A percentile compares a stretch with the other conserved stretches of the same genome.
Evolutionary conservation across 805 yeast genomes (phyloP).

Genomic region (Yarrowia sp.): DNA sequence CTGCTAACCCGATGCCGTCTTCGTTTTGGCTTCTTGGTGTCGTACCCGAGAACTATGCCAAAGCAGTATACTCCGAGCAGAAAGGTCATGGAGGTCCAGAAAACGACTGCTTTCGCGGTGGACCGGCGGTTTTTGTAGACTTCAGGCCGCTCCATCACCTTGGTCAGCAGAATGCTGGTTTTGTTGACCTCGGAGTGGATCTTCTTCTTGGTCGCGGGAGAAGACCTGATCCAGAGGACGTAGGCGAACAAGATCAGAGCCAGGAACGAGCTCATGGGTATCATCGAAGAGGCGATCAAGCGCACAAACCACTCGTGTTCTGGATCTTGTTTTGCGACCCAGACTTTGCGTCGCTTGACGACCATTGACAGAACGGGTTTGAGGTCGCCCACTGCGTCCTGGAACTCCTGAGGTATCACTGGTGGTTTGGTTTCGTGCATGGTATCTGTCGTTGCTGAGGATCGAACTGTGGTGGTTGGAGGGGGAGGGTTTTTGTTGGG

Average conservation of each 20-base stretch:
- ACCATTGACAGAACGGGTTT: not conserved
- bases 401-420: not conserved
- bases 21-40: not conserved
- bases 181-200: conserved; percentile 1
- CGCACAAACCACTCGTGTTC: not conserved
- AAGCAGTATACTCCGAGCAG: not conserved
- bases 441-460: not conserved
- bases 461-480: not conserved
- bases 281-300: not conserved
- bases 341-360: not conserved
- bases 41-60: not conserved
- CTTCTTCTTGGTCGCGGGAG: not conserved
- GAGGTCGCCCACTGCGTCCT: not conserved
- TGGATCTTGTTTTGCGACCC: not conserved
- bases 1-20: not conserved
- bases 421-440: too few relatives aligned
- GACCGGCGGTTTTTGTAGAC: not conserved
- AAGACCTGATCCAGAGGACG: not conserved
- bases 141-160: conserved; percentile 4
- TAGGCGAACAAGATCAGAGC: not conserved
- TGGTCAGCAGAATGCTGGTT: not conserved
- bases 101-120: not conserved
- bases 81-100: conserved; percentile 4
- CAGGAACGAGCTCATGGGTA: not conserved
- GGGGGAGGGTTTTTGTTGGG: not conserved